These are phyloP conservation scores for Phytopythium kandeliae DNA, from an alignment of 352 stramenopile species.

Conservation along the genomic window DNA sequence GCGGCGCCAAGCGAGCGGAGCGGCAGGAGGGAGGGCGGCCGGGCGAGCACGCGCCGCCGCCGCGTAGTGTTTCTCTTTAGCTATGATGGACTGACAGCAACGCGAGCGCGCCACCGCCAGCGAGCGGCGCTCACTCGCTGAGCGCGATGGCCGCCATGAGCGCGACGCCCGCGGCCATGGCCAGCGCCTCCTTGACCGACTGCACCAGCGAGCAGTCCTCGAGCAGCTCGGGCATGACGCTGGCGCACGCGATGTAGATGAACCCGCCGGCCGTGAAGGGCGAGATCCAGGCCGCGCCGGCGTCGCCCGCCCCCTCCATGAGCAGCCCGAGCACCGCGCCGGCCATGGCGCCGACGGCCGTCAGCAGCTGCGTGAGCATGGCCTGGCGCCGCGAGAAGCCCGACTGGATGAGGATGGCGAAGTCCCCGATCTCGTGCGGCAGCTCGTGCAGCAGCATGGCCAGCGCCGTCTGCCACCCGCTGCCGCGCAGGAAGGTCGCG, in stretches of 20 bases:
- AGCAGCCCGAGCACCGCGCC: constrained; percentile 83
- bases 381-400: constrained; percentile 87
- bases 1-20: no score
- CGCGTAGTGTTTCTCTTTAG: no score
- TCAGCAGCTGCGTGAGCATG: constrained; percentile 89
- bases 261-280: constrained; percentile 88
- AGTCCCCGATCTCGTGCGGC: constrained; percentile 91
- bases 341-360: constrained; percentile 88
- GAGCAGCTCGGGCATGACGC: constrained; percentile 89
- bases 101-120: no score
- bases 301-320: constrained; percentile 62
- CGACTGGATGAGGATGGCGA: constrained; percentile 88
- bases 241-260: constrained; percentile 90
- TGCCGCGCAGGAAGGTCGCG: constrained; percentile 80
- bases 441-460: constrained; percentile 90
- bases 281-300: constrained; percentile 75
- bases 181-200: constrained; percentile 59
- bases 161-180: constrained; percentile 63
- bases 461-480: constrained; percentile 78
- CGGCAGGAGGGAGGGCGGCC: no score
- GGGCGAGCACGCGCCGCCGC: no score
- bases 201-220: constrained; percentile 74
- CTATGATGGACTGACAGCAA: no score
- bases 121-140: constrained; percentile 18
- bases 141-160: constrained; percentile 80